Evolutionary conservation across 495 filamentous ascomycete genomes (phyloP).

Genomic region (Lentithecium fluviatile): DNA sequence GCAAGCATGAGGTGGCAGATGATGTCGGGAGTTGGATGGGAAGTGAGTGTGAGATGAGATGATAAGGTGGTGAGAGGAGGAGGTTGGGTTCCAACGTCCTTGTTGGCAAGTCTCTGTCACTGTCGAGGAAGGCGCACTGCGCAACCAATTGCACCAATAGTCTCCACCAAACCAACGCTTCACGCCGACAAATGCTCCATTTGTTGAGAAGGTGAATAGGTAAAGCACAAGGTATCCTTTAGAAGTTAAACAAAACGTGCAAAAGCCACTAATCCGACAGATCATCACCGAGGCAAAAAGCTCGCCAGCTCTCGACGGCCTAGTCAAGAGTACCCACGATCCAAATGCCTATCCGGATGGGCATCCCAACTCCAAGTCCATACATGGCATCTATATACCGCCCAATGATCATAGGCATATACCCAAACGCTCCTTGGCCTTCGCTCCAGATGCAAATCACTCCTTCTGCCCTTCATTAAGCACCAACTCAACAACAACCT

Average conservation of each 20-base stretch:
- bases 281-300: not conserved
- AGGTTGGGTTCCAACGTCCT: too few relatives aligned
- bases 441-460: slow-evolving; percentile 34
- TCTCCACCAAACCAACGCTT: too few relatives aligned
- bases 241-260: slow-evolving; percentile 21
- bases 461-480: slow-evolving; percentile 93
- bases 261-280: not conserved
- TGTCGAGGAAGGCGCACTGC: too few relatives aligned
- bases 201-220: not conserved
- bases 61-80: not conserved
- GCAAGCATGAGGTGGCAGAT: too few relatives aligned
- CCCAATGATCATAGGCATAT: not conserved
- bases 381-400: not conserved
- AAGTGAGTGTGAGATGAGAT: not conserved
- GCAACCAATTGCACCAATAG: too few relatives aligned
- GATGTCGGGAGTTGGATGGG: too few relatives aligned
- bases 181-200: too few relatives aligned
- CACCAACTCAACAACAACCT: slow-evolving; percentile 87
- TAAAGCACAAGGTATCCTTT: slow-evolving; percentile 11
- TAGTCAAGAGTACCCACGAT: not conserved
- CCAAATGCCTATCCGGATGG: not conserved
- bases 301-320: not conserved
- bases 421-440: not conserved
- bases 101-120: too few relatives aligned
- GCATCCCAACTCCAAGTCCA: slow-evolving; percentile 1